Base-by-base conservation (phyloP, 1,284 basidiomycete genomes). In the Leccinum angustisporum region DNA sequence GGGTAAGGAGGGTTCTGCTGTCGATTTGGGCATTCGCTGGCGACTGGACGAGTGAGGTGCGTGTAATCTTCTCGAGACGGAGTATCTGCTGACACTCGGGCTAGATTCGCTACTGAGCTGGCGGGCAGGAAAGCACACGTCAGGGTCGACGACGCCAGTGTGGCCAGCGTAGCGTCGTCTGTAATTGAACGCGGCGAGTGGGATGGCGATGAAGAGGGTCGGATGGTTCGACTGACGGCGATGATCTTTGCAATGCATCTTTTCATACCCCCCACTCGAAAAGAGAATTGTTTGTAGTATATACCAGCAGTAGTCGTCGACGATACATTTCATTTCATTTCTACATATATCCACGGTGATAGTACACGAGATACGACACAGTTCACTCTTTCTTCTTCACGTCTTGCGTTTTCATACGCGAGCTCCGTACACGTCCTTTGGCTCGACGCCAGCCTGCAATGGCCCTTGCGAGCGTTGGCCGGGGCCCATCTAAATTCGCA, bases 381-480 rank as follows among this genome's bases (percentile, higher is more conserved):
- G 25, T 14, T 27, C n/a, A n/a, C 13, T 16, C 14, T 51, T 16
- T 16, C 14, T 51, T 16, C 25, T n/a, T 21, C n/a, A 21, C 43
- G 43, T 7, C 18, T 21, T 21, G 1, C 6, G 18, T 54, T 51
- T 56, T 71, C 57, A 73, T 30, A 63, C 53, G 9, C 72, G 70
- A 16, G 59, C 48, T 27, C 72, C 72, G 34, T 71, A 71, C 38
- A 71, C 70, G 9, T 72, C 70, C 18, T 90, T 82, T 66, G 91
- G 83, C 21, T 80, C 74, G 63, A 94, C 88, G 55, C 93, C 91
- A 57, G 82, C 86, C 73, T 92, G n/a, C n/a, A n/a, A n/a, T n/a
- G n/a, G n/a, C n/a, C n/a, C 92, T 90, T 91, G 75, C 86, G 86
- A 69, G 87, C 84, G 79, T 94, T 95, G 60, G 90, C 87, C 70